phyloP scores from a whole-genome alignment of 2,329 filamentous ascomycete genomes.

The Calonectria crousiana region DNA sequence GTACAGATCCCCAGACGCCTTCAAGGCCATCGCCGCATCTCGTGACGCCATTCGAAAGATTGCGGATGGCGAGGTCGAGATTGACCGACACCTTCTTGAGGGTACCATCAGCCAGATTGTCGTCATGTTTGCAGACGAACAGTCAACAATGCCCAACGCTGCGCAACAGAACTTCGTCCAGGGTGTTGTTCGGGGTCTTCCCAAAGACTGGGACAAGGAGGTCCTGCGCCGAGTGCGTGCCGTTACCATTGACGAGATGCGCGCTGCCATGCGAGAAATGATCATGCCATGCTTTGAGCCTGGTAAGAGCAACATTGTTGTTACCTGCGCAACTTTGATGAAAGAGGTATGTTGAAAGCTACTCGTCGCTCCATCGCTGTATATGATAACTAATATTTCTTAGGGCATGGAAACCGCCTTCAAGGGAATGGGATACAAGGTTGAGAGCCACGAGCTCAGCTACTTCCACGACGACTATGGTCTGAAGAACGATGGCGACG shows the following conservation, averaged over 20 bases:
- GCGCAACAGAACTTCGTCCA: conserved; percentile 87
- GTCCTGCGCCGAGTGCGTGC: conserved; percentile 82
- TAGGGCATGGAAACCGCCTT: conserved; percentile 84
- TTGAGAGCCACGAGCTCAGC: conserved; percentile 78
- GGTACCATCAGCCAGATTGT: conserved; percentile 93
- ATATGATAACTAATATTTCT: conserved; percentile 26
- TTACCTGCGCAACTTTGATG: conserved; percentile 90
- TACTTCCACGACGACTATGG: conserved; percentile 94
- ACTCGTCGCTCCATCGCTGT: background rate
- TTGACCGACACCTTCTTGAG: conserved; percentile 87
- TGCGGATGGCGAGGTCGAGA: conserved; percentile 75
- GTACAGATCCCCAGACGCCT: conserved; percentile 90
- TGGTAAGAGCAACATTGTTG: conserved; percentile 83
- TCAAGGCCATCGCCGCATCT: conserved; percentile 85
- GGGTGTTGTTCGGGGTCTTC: conserved; percentile 81
- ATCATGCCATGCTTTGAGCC: conserved; percentile 86
- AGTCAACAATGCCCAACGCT: conserved; percentile 85
- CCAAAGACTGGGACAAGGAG: conserved; percentile 81
- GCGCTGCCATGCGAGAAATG: conserved; percentile 77
- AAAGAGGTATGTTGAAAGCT: conserved; percentile 73
- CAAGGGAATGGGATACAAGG: conserved; percentile 80
- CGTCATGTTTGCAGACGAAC: conserved; percentile 86
- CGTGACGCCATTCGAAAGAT: conserved; percentile 81
- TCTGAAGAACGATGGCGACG: conserved; percentile 74
- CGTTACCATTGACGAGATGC: conserved; percentile 83